Conservation (phyloP, 169 alveolate species). For the Eimeria falciformis region DNA sequence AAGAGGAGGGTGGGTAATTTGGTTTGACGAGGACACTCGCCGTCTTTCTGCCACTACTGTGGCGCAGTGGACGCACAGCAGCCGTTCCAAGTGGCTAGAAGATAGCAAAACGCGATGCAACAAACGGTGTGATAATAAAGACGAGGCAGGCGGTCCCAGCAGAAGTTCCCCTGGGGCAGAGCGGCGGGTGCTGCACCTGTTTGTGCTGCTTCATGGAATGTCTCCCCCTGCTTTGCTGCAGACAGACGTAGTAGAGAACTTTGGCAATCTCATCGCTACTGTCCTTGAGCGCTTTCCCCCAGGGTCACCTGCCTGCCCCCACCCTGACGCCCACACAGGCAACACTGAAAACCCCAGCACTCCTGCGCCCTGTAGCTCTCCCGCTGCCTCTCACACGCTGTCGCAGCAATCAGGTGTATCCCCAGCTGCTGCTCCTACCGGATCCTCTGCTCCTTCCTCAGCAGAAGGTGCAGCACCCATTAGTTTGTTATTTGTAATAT, state of each 20-base stretch:
- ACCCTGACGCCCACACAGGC: no score
- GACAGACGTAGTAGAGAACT: conserved; percentile 27
- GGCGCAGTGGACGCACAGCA: neutral
- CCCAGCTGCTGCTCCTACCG: no score
- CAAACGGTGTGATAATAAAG: neutral
- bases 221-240: conserved; percentile 8
- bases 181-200: conserved; percentile 8
- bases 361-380: no score
- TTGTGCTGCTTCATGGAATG: conserved; percentile 12
- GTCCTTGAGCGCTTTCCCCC: conserved; percentile 17
- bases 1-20: neutral
- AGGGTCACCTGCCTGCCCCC: neutral
- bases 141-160: neutral
- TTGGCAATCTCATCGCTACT: conserved; percentile 7
- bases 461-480: neutral
- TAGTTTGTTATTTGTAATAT: neutral
- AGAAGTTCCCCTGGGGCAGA: neutral
- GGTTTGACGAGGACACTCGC: neutral
- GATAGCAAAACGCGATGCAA: neutral
- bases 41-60: neutral
- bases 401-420: no score
- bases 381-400: neutral
- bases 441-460: neutral
- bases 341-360: neutral
- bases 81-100: neutral